Conservation (phyloP, 164 flowering plant species). For the Paratinospora sagittata region DNA sequence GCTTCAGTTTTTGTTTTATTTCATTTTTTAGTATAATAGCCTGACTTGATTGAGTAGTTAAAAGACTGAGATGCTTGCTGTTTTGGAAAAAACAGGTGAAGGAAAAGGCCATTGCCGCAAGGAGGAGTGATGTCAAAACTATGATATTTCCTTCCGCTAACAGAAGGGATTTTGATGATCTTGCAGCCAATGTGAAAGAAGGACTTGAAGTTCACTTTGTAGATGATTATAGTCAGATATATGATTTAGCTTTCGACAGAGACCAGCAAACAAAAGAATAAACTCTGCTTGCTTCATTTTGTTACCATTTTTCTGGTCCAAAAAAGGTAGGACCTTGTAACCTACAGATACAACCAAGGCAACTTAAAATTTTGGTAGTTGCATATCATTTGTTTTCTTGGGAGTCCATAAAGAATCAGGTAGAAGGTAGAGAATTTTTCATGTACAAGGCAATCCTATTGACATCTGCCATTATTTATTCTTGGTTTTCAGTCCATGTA, state of each 20-base stretch:
- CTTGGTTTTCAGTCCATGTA: not conserved
- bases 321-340: not conserved
- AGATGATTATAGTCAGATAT: constrained; percentile 71
- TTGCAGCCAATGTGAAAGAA: constrained; percentile 79
- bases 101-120: constrained; percentile 97
- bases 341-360: not conserved
- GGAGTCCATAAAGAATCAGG: not conserved
- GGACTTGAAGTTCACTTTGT: constrained; percentile 95
- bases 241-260: constrained; percentile 51
- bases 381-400: not conserved
- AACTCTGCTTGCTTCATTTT: not conserved
- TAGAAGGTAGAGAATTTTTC: not conserved
- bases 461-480: not conserved
- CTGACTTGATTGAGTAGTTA: not conserved
- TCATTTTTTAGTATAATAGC: not conserved
- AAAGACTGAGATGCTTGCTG: not conserved
- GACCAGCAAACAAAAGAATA: constrained; percentile 23
- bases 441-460: not conserved
- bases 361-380: constrained; percentile 1
- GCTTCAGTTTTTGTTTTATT: not conserved
- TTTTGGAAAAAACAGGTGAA: constrained; percentile 53
- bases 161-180: constrained; percentile 87
- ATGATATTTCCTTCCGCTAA: constrained; percentile 87
- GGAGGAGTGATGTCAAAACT: constrained; percentile 82
- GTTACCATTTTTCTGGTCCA: not conserved